Base-by-base conservation (phyloP, 345 rosid genomes). In the Sapria himalayana region DNA sequence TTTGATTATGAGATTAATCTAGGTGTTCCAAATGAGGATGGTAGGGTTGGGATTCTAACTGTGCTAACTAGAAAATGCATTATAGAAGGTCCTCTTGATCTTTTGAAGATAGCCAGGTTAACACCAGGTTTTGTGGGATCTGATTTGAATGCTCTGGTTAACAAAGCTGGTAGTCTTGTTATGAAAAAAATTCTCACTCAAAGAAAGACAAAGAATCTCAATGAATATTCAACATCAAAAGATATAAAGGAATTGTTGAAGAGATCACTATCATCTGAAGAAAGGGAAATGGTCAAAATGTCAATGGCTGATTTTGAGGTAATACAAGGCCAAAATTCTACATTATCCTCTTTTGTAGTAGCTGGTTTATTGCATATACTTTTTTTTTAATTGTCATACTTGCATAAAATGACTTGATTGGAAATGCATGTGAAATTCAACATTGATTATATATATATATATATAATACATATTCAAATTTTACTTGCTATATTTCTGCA, bases 121-220 rank as follows among this genome's bases (percentile, higher is more conserved):
- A 82, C 98, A 11, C 86, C 94, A 1, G 94, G 98, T 1, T 89
- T 78, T 72, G 98, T 79, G 44, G 98, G 98, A 40, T 94, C 98
- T 5, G 98, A 89, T 45, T 54, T 82, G 72, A 66, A 60, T 37
- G 89, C 82, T 9, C 58, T 89, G 29, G 82, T 72, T 46, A 64
- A 69, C 60, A 66, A 59, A 64, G 94, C 98, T 68, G 94, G 98
- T 27, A 72, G 63, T 29, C 68, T 78, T 50, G 85, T 82, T 43
- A 66, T 70, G 70, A 67, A 73, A 59, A 71, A 84, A 52, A 63
- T 74, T 43, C 39, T 56, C 34, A 65, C 70, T 29, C 58, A 55
- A 49, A 70, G 92, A 44, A 78, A 67, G 56, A 55, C 54, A 33
- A 64, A 61, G 51, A 41, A 69, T 24, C 63, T 74, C n/a, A 43